Evolutionary conservation across 306 rosid genomes (phyloP).

Genomic region (Pterocarpus santalinus): DNA sequence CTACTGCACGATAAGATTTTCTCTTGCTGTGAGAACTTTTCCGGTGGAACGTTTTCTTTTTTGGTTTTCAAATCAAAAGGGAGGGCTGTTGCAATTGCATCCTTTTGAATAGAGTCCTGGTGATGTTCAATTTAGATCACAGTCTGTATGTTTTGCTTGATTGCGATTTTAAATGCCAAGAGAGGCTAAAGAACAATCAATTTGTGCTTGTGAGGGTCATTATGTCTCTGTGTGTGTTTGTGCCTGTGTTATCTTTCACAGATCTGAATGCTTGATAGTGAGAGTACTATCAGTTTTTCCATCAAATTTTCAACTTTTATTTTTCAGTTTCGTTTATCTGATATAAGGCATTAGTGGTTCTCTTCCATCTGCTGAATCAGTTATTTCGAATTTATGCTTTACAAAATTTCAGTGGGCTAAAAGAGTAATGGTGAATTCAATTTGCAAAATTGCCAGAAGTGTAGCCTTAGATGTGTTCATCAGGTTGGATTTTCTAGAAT

Average conservation of each 20-base stretch:
- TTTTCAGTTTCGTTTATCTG: not conserved
- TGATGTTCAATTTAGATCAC: not conserved
- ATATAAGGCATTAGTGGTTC: not conserved
- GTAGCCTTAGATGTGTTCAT: not conserved
- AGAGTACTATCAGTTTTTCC: not conserved
- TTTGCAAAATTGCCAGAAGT: not conserved
- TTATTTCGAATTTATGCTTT: not conserved
- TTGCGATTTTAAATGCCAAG: not conserved
- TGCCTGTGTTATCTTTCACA: not conserved
- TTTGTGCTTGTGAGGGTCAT: not conserved
- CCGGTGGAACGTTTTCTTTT: not conserved
- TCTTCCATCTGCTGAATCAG: slow-evolving; percentile 2
- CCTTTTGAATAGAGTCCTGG: not conserved
- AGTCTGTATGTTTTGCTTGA: not conserved
- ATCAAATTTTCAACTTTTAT: not conserved
- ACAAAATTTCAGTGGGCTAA: not conserved
- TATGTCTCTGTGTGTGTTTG: not conserved
- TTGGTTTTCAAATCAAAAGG: not conserved
- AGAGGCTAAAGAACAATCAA: not conserved
- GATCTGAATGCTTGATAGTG: not conserved
- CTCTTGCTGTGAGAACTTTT: not conserved
- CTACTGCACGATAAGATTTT: not conserved
- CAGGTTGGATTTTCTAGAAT: not conserved
- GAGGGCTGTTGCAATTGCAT: not conserved
- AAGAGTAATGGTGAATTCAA: not conserved